Evolutionary conservation across 2,329 filamentous ascomycete species (phyloP).

Genomic region (Aspergillus fijiensis): DNA sequence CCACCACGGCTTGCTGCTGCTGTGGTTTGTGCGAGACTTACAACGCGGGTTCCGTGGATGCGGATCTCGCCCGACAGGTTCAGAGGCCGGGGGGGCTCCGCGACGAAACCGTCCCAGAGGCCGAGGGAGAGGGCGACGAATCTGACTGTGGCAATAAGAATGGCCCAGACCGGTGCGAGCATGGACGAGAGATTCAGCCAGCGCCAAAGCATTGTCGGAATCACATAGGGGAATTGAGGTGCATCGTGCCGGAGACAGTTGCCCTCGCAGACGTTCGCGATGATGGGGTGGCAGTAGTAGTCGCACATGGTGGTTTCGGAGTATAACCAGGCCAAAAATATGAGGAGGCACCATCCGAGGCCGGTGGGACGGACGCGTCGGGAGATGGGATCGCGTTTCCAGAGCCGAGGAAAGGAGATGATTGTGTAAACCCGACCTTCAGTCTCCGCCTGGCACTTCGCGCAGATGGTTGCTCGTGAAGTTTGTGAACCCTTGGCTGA

Average conservation of each 20-base stretch:
- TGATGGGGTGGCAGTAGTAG: constrained; percentile 52
- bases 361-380: constrained; percentile 35
- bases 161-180: constrained; percentile 31
- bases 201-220: constrained; percentile 55
- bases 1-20: constrained; percentile 9
- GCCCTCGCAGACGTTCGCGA: constrained; percentile 50
- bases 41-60: constrained; percentile 29
- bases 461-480: constrained; percentile 19
- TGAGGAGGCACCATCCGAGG: constrained; percentile 41
- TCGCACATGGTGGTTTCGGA: constrained; percentile 51
- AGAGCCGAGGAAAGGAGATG: constrained; percentile 39
- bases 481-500: constrained; percentile 14
- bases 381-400: constrained; percentile 30
- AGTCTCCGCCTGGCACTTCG: constrained; percentile 24
- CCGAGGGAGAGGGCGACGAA: constrained; percentile 39
- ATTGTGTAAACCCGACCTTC: constrained; percentile 32
- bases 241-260: constrained; percentile 54
- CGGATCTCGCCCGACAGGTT: constrained; percentile 32
- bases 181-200: constrained; percentile 42
- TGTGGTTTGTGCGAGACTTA: constrained; percentile 16
- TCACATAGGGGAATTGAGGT: constrained; percentile 55
- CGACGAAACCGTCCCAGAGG: constrained; percentile 45
- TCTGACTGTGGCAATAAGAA: constrained; percentile 32
- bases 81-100: constrained; percentile 30
- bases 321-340: constrained; percentile 50